Evolutionary conservation across 208 protist genomes (phyloP).

Genomic region (Leishmania gerbilli): DNA sequence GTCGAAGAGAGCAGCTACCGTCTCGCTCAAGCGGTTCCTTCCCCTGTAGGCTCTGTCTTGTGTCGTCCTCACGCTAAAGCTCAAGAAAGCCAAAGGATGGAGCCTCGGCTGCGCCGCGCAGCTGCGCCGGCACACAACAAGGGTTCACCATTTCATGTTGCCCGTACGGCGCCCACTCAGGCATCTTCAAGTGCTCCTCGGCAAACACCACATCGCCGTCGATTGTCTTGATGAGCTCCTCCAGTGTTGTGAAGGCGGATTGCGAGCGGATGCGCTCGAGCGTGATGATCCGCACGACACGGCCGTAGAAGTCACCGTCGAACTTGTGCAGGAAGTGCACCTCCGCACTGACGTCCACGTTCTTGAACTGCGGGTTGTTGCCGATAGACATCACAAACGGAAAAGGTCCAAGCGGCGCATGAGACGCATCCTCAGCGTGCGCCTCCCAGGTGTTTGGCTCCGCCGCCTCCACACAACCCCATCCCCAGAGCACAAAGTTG

Average conservation of each 20-base stretch:
- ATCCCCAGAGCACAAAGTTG: conserved; percentile 84
- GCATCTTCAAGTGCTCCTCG: conserved; percentile 32
- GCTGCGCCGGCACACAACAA: conserved; percentile 2
- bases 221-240: conserved; percentile 81
- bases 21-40: not conserved
- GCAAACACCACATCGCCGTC: conserved; percentile 59
- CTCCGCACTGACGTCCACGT: conserved; percentile 76
- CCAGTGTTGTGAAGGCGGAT: conserved; percentile 73
- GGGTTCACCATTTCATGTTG: conserved; percentile 51
- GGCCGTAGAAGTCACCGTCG: conserved; percentile 86
- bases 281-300: conserved; percentile 66
- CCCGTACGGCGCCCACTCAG: conserved; percentile 27
- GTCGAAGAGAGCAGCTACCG: not conserved
- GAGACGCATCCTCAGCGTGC: not conserved
- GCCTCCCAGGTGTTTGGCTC: not conserved
- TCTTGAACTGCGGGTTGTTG: conserved; percentile 89
- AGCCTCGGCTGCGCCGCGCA: not conserved
- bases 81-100: conserved; percentile 23
- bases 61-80: not conserved
- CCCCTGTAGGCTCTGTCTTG: not conserved
- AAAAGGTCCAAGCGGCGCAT: conserved; percentile 39
- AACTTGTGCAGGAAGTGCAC: conserved; percentile 91
- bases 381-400: conserved; percentile 90
- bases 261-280: conserved; percentile 64
- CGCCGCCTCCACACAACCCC: conserved; percentile 58